phyloP scores from a whole-genome alignment of 2,329 filamentous ascomycete species.

The Phialophora macrospora region DNA sequence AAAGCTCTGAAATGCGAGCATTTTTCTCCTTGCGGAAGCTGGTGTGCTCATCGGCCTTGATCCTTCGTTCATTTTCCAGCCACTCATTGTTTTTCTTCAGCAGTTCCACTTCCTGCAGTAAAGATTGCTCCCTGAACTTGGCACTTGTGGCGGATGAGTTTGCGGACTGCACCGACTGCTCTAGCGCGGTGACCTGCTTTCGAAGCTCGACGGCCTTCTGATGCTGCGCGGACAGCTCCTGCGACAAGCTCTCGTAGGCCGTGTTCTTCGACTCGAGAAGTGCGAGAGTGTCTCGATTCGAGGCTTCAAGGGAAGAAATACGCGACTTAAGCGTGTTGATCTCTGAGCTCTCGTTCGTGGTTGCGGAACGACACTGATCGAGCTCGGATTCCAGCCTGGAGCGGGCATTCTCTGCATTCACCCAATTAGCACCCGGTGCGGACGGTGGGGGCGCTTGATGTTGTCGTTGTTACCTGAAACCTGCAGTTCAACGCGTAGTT shows the following conservation, averaged over 20 bases:
- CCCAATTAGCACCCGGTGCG: slow-evolving; percentile 29
- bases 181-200: slow-evolving; percentile 78
- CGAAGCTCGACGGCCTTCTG: slow-evolving; percentile 83
- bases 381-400: slow-evolving; percentile 81
- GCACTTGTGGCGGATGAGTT: slow-evolving; percentile 79
- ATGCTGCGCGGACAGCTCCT: slow-evolving; percentile 86
- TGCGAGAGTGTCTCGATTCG: slow-evolving; percentile 86
- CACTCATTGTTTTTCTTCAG: slow-evolving; percentile 90
- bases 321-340: slow-evolving; percentile 78
- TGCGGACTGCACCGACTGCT: slow-evolving; percentile 81
- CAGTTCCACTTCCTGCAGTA: slow-evolving; percentile 88
- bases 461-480: slow-evolving; percentile 68
- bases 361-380: slow-evolving; percentile 74
- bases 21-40: slow-evolving; percentile 96
- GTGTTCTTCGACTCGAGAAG: slow-evolving; percentile 88
- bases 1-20: slow-evolving; percentile 82
- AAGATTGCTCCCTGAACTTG: slow-evolving; percentile 86
- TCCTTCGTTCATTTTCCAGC: slow-evolving; percentile 89
- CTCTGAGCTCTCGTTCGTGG: slow-evolving; percentile 68
- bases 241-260: slow-evolving; percentile 81
- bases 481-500: slow-evolving; percentile 78
- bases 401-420: slow-evolving; percentile 70
- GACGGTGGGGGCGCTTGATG: neutral
- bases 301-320: slow-evolving; percentile 83
- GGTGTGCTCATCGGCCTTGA: slow-evolving; percentile 81